Percentiles rank a stretch among this genome's conserved stretches.
phyloP scores from a whole-genome alignment of 176 grass and related monocot genomes.

The Lolium rigidum region DNA sequence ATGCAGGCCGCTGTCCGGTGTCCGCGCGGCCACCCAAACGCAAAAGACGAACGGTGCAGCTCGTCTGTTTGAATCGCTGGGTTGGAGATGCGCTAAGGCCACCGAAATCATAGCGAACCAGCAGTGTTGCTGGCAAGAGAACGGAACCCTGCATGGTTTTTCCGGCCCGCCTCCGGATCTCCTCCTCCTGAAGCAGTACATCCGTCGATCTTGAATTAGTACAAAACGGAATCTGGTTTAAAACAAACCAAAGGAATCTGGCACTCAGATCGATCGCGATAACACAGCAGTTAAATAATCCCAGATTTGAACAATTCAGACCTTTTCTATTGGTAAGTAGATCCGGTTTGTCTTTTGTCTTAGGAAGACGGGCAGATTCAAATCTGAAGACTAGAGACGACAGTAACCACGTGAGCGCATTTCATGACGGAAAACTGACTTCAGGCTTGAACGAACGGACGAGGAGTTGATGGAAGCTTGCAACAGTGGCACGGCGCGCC shows the following conservation, averaged over 20 bases:
- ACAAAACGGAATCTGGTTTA: constrained; percentile 25
- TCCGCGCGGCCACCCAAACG: no score
- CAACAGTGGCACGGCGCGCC: no score
- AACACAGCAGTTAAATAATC: neutral
- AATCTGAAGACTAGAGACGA: neutral
- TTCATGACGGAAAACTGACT: neutral
- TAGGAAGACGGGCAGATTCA: neutral
- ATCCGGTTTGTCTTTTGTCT: neutral
- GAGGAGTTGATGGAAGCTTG: neutral
- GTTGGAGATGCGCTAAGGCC: no score
- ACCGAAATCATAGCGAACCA: no score
- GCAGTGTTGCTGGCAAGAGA: no score
- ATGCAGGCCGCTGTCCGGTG: no score
- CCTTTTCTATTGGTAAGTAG: neutral
- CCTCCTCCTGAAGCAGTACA: no score
- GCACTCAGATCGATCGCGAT: constrained; percentile 36
- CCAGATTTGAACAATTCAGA: neutral
- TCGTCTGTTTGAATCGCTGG: no score
- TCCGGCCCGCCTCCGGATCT: no score
- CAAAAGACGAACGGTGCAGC: no score
- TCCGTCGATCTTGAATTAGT: constrained; percentile 21
- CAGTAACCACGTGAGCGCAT: neutral
- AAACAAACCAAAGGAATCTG: constrained; percentile 38
- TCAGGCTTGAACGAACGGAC: neutral
- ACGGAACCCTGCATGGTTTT: no score